phyloP scores from a whole-genome alignment of 306 rosid species.

The Cotoneaster glaucophyllus region DNA sequence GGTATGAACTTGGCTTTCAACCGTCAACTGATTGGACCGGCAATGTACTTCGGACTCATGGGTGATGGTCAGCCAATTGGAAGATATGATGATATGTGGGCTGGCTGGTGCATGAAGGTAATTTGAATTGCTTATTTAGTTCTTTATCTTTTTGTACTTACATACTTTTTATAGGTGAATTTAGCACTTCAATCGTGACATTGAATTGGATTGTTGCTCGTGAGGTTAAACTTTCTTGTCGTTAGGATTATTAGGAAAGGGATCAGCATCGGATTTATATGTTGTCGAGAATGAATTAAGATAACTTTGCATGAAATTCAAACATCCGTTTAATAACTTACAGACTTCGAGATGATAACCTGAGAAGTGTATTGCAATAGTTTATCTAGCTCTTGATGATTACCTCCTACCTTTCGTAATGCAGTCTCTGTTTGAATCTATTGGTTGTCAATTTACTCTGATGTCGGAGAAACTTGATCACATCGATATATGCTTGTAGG shows the following conservation, averaged over 20 bases:
- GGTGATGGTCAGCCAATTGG: conserved; percentile 96
- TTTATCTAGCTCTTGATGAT: background rate
- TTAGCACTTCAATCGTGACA: too few relatives aligned
- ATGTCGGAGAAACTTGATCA: background rate
- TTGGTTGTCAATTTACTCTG: background rate
- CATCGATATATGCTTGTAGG: conserved; percentile 25
- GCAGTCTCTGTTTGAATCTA: background rate
- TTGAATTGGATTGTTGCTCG: background rate
- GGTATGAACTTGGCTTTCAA: conserved; percentile 84
- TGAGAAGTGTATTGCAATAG: background rate
- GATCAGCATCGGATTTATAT: too few relatives aligned
- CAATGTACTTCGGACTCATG: conserved; percentile 95
- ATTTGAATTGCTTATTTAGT: background rate
- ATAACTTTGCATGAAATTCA: background rate
- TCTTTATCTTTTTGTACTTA: background rate
- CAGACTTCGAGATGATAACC: background rate
- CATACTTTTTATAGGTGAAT: too few relatives aligned
- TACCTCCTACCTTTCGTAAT: background rate
- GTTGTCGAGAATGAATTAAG: background rate
- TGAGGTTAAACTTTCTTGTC: background rate
- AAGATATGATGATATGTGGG: conserved; percentile 94
- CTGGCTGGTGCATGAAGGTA: conserved; percentile 96
- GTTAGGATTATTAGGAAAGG: background rate
- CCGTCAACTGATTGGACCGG: conserved; percentile 85
- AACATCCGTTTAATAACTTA: background rate